Conservation (phyloP, 2,329 filamentous ascomycete species). For the Nectriaceae sp. region DNA sequence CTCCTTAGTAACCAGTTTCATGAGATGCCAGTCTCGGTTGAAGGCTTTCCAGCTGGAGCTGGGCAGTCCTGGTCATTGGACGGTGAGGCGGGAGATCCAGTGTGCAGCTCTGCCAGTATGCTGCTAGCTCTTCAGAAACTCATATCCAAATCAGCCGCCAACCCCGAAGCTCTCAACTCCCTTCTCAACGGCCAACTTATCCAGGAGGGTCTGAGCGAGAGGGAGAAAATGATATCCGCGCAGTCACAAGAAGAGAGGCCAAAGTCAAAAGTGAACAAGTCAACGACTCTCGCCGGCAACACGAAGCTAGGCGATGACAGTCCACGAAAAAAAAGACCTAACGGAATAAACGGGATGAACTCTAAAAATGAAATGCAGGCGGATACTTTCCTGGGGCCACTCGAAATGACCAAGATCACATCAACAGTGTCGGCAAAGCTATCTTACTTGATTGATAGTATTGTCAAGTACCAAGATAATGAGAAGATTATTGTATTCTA, state of each 20-base stretch:
- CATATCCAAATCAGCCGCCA: conserved; percentile 46
- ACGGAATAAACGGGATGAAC: conserved; percentile 27
- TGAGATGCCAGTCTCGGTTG: conserved; percentile 75
- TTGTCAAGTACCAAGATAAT: conserved; percentile 64
- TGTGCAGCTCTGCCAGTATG: conserved; percentile 53
- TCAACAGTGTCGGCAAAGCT: conserved; percentile 86
- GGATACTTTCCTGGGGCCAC: conserved; percentile 40
- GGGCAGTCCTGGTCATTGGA: conserved; percentile 70
- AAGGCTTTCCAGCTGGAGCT: conserved; percentile 64
- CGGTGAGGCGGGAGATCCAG: conserved; percentile 47
- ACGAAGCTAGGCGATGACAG: conserved; percentile 44
- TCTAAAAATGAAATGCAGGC: conserved; percentile 20
- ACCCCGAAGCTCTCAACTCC: conserved; percentile 46
- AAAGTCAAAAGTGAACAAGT: conserved; percentile 13
- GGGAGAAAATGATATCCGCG: conserved; percentile 29
- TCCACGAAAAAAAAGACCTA: conserved; percentile 35
- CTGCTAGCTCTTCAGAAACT: conserved; percentile 55
- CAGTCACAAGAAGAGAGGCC: conserved; percentile 8
- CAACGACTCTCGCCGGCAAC: conserved; percentile 42
- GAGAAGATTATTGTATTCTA: conserved; percentile 96
- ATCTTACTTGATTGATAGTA: conserved; percentile 77
- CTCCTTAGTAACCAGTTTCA: conserved; percentile 67
- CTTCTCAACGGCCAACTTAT: conserved; percentile 50
- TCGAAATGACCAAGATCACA: conserved; percentile 64
- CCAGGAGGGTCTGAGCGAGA: conserved; percentile 40